Evolutionary conservation across 2,329 filamentous ascomycete species (phyloP), one percentile per base, ranked within the genome.

Genomic region (Ophiosphaerella korrae): DNA sequence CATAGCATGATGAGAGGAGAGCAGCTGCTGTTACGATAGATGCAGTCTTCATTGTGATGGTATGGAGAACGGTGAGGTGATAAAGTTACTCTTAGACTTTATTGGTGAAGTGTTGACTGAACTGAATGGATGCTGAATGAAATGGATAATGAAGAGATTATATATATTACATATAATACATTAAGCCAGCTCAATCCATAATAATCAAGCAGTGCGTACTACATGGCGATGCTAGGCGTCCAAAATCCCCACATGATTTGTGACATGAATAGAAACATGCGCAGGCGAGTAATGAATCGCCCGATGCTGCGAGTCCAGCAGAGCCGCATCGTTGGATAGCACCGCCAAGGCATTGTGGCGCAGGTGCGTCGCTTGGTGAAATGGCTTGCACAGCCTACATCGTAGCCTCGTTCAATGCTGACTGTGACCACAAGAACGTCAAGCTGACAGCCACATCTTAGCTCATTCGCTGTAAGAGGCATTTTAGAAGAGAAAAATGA

Each of bases 21-120:
- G 45, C 31, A 12, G 45, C 33, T 18, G 42, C 45, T 11, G 50
- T 16, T 24, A 42, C n/a, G 34, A 49, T 11, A 16, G 44, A 40
- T 21, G 45, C 23, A 18, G 45, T 37, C 50, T 49, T 53, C 50
- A 53, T 53, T 41, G 14, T 52, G 37, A 41, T 39, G 26, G 16
- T 16, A 14, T 31, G 16, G 39, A 16, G 3, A 18, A 7, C 18
- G 6, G n/a, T 16, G 3, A 9, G 34, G 21, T 36, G 18, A 13
- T n/a, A n/a, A 29, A 16, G 11, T 21, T 29, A 31, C 23, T 7
- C 14, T 16, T 21, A 21, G 18, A 14, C 8, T 9, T 34, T 31
- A 14, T 12, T 16, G 23, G 26, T 32, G 24, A 16, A 16, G 24
- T 24, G 6, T 31, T 37, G 33, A 38, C 16, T 14, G 26, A 39